Evolutionary conservation across 2,329 filamentous ascomycete genomes (phyloP).

Genomic region (Orbilia blumenaviensis): DNA sequence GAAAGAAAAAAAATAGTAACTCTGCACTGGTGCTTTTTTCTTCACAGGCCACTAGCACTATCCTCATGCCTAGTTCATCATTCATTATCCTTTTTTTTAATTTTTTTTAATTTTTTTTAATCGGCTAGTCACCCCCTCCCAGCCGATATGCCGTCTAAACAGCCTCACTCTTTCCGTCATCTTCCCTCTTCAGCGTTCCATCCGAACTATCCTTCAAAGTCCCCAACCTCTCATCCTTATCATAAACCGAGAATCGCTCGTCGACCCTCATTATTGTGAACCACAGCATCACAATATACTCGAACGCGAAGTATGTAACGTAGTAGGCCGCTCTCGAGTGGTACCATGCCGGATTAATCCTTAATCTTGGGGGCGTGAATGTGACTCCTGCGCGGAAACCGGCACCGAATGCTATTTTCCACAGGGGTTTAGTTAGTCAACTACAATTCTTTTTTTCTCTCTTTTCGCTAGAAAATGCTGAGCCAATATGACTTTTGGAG

Average conservation of each 20-base stretch:
- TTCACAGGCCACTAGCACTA: too few relatives aligned
- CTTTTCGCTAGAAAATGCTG: neutral
- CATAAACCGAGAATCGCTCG: conserved; percentile 76
- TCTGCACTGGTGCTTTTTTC: neutral
- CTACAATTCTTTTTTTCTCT: neutral
- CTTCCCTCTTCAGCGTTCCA: conserved; percentile 4
- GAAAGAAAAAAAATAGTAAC: neutral
- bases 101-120: too few relatives aligned
- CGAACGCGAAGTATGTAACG: conserved; percentile 78
- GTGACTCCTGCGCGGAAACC: conserved; percentile 72
- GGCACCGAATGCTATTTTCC: conserved; percentile 68
- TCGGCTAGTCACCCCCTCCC: too few relatives aligned
- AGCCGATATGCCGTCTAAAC: neutral
- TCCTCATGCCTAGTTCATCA: too few relatives aligned
- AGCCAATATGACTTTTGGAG: too few relatives aligned
- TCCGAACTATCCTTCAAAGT: conserved; percentile 42
- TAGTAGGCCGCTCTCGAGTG: conserved; percentile 79
- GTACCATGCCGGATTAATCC: conserved; percentile 72
- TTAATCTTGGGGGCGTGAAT: conserved; percentile 66
- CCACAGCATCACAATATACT: conserved; percentile 74
- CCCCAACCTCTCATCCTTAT: conserved; percentile 61
- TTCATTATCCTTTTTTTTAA: too few relatives aligned
- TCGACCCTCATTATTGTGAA: conserved; percentile 77
- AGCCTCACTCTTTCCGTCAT: conserved; percentile 4
- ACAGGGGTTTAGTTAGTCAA: conserved; percentile 21